A percentile compares a stretch with the other conserved stretches of the same genome.
phyloP scores from a whole-genome alignment of 495 filamentous ascomycete genomes.

The Hypoxylon trugodes region DNA sequence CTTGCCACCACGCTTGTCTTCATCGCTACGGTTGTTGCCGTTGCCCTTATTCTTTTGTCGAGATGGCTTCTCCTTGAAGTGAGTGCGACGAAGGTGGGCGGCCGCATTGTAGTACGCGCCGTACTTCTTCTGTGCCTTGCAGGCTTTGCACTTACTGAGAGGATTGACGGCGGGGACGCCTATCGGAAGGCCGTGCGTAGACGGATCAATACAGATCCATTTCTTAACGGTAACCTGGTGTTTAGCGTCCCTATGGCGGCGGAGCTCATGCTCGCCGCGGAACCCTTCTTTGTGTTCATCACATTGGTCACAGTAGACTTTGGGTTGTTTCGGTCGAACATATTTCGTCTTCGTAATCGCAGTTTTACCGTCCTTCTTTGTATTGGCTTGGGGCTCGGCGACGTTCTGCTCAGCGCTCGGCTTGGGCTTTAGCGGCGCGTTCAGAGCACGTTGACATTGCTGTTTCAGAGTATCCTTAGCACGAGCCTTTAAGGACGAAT shows the following conservation, averaged over 20 bases:
- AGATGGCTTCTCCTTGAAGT: constrained; percentile 69
- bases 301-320: constrained; percentile 78
- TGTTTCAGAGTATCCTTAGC: constrained; percentile 53
- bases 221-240: constrained; percentile 79
- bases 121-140: constrained; percentile 79
- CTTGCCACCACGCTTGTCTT: constrained; percentile 78
- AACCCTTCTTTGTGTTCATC: constrained; percentile 84
- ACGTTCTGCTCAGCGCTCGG: constrained; percentile 43
- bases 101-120: constrained; percentile 96
- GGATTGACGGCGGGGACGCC: constrained; percentile 64
- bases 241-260: constrained; percentile 82
- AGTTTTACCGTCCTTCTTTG: constrained; percentile 55
- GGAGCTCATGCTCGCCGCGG: constrained; percentile 91
- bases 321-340: constrained; percentile 76
- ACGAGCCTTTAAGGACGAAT: constrained; percentile 47
- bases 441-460: constrained; percentile 43
- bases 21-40: constrained; percentile 43
- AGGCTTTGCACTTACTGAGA: constrained; percentile 88
- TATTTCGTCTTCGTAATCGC: constrained; percentile 75
- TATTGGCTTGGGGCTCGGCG: constrained; percentile 29
- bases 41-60: constrained; percentile 52
- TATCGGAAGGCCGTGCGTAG: constrained; percentile 45
- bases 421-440: constrained; percentile 51
- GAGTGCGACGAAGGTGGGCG: constrained; percentile 87
- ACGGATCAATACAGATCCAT: constrained; percentile 71